A percentile compares a stretch with the other conserved stretches of the same genome.
Conservation (phyloP, 2,329 filamentous ascomycete species). For the Neobulgaria alba region DNA sequence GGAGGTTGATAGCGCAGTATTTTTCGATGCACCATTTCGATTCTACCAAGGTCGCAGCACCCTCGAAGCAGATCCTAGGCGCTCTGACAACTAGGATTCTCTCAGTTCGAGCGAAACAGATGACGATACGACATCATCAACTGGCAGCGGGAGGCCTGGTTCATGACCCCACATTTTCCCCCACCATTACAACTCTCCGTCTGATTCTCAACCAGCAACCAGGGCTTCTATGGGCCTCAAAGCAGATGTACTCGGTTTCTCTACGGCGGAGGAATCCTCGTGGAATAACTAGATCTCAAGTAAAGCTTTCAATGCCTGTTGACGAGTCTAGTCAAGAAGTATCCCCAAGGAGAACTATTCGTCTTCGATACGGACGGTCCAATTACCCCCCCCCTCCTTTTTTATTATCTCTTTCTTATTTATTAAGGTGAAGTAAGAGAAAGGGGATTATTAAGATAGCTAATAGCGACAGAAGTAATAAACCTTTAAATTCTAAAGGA, state of each 20-base stretch:
- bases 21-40: constrained; percentile 22
- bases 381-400: constrained; percentile 3
- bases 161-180: constrained; percentile 9
- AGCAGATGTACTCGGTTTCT: constrained; percentile 23
- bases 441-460: too few relatives aligned
- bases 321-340: constrained; percentile 16
- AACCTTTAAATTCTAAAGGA: too few relatives aligned
- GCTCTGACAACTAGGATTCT: constrained; percentile 4
- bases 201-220: not conserved
- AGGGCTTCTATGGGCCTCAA: constrained; percentile 6
- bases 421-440: too few relatives aligned
- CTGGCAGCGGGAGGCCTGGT: constrained; percentile 8
- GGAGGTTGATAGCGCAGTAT: constrained; percentile 22
- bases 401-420: too few relatives aligned
- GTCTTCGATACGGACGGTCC: constrained; percentile 20
- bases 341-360: constrained; percentile 24
- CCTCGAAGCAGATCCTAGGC: constrained; percentile 15
- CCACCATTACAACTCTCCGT: not conserved
- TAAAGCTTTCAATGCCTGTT: constrained; percentile 14
- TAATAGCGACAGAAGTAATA: too few relatives aligned
- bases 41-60: constrained; percentile 21
- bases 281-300: constrained; percentile 11
- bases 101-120: constrained; percentile 10
- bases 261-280: constrained; percentile 14
- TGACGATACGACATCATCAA: not conserved